Conservation (phyloP, 371 early-diverging fungal species). For the Mortierella sp. region DNA sequence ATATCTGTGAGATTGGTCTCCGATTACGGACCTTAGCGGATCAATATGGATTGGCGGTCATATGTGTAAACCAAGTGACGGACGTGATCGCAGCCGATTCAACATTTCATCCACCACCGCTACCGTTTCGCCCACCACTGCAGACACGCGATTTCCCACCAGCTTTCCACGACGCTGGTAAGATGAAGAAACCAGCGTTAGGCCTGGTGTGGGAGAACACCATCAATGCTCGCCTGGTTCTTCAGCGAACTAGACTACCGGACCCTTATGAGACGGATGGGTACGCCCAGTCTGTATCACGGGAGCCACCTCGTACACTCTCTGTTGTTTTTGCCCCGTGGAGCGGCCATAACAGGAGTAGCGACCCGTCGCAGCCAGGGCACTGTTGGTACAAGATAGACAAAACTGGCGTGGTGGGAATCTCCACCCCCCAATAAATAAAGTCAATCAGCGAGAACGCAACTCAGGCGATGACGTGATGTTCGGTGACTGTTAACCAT, state of each 20-base stretch:
- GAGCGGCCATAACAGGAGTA: slow-evolving; percentile 15
- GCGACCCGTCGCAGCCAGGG: slow-evolving; percentile 12
- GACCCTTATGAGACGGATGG: slow-evolving; percentile 14
- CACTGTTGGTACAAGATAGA: slow-evolving; percentile 39
- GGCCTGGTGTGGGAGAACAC: slow-evolving; percentile 86
- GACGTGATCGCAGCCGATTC: slow-evolving; percentile 34
- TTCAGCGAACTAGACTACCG: slow-evolving; percentile 54
- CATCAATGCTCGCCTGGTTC: slow-evolving; percentile 76
- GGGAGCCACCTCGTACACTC: slow-evolving; percentile 36
- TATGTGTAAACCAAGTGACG: slow-evolving; percentile 79
- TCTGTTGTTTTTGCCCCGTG: slow-evolving; percentile 48
- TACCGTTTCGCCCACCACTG: slow-evolving; percentile 9
- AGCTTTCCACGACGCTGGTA: slow-evolving; percentile 13
- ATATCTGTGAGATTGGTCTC: slow-evolving; percentile 72
- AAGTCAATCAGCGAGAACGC: not conserved
- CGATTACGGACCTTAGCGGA: slow-evolving; percentile 74
- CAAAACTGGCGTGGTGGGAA: slow-evolving; percentile 36
- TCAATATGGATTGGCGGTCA: slow-evolving; percentile 71
- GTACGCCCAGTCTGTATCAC: not conserved
- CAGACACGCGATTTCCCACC: not conserved
- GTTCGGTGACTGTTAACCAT: slow-evolving; percentile 12
- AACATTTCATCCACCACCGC: not conserved
- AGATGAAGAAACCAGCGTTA: slow-evolving; percentile 70
- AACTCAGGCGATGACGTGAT: not conserved
- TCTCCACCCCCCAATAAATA: not conserved